Conservation (phyloP, 257 asterid genomes). For the Gardenia jasminoides region DNA sequence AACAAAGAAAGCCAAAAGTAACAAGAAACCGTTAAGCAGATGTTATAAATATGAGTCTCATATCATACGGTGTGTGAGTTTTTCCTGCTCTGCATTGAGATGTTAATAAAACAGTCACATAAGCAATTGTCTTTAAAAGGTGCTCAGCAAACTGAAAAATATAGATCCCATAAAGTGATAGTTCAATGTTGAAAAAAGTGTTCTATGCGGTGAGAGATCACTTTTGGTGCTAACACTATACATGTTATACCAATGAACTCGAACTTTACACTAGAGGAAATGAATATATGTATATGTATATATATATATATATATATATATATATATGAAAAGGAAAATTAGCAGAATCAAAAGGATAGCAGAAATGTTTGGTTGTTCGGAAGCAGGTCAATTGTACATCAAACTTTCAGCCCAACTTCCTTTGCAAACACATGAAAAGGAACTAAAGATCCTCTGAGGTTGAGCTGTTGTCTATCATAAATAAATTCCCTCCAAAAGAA, state of each 20-base stretch:
- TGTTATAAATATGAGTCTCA: background rate
- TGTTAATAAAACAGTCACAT: background rate
- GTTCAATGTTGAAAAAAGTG: background rate
- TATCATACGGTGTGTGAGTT: background rate
- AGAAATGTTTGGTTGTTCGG: background rate
- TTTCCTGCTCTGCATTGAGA: background rate
- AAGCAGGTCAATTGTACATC: background rate
- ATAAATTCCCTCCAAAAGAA: background rate
- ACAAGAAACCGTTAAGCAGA: conserved; percentile 6
- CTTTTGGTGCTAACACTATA: background rate
- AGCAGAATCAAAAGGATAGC: background rate
- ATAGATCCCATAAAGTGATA: background rate
- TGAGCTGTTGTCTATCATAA: background rate
- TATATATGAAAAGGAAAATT: background rate
- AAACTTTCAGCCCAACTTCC: background rate
- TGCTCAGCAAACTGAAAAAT: background rate
- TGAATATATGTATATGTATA: background rate
- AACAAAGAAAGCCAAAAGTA: conserved; percentile 9
- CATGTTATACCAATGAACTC: background rate
- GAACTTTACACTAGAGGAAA: background rate
- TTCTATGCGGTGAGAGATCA: background rate
- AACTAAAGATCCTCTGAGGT: background rate
- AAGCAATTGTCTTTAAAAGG: background rate
- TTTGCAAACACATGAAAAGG: background rate
- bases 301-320: too few relatives aligned